Evolutionary conservation across 176 grass and related monocot genomes (phyloP).

Genomic region (Oryza coarctata): DNA sequence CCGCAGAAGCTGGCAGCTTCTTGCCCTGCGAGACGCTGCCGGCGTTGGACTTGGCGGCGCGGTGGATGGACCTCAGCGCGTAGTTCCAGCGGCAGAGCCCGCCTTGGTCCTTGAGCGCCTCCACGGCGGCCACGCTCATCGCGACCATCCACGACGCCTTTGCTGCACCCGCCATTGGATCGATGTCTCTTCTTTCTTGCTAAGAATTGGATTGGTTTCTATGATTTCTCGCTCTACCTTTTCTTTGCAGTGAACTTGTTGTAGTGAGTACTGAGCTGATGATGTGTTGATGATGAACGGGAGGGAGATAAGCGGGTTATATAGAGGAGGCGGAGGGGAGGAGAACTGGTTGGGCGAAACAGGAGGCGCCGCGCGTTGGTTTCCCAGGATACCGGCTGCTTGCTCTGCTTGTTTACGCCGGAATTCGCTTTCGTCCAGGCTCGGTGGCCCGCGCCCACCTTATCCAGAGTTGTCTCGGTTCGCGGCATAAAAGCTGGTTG

Average conservation of each 20-base stretch:
- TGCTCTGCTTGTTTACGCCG: too few relatives aligned
- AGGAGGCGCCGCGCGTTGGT: not conserved
- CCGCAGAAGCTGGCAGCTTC: not conserved
- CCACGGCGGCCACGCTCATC: conserved; percentile 37
- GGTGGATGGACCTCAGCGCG: conserved; percentile 41
- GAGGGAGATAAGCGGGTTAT: not conserved
- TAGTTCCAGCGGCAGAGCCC: conserved; percentile 55
- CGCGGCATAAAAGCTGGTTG: too few relatives aligned
- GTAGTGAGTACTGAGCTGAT: too few relatives aligned
- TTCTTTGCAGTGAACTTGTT: too few relatives aligned
- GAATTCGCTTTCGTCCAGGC: too few relatives aligned
- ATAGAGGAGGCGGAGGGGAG: not conserved
- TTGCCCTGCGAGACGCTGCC: not conserved
- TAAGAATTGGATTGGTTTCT: too few relatives aligned
- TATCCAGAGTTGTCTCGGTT: not conserved
- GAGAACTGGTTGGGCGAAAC: not conserved
- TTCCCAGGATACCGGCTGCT: conserved; percentile 22
- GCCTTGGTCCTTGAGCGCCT: conserved; percentile 62
- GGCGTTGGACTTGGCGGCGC: not conserved
- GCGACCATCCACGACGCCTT: conserved; percentile 39
- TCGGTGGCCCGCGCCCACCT: too few relatives aligned
- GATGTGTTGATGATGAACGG: too few relatives aligned
- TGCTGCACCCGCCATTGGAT: not conserved
- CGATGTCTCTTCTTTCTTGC: too few relatives aligned
- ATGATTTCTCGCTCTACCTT: too few relatives aligned